phyloP scores from a whole-genome alignment of 2,329 filamentous ascomycete species.

The Cercospora beticola region DNA sequence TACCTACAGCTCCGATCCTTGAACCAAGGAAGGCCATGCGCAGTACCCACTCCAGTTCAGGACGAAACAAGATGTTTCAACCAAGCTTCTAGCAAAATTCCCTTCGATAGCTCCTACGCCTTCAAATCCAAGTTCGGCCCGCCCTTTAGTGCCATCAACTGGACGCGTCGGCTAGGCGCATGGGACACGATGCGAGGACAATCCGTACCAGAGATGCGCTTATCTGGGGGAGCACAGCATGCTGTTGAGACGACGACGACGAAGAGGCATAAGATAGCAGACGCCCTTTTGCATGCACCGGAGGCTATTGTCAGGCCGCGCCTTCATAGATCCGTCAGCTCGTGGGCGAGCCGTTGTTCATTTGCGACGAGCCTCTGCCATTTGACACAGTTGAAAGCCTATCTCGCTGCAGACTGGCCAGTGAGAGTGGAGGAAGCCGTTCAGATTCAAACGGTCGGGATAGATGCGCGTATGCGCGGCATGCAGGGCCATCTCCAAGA shows the following conservation, averaged over 20 bases:
- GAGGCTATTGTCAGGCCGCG: background rate
- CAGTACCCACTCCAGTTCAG: background rate
- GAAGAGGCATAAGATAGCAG: background rate
- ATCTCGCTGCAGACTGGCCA: constrained; percentile 5
- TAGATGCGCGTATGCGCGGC: background rate
- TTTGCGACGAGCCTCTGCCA: constrained; percentile 4
- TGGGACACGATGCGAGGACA: constrained; percentile 10
- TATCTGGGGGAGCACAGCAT: constrained; percentile 7
- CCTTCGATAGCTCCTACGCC: background rate
- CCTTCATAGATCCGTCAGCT: background rate
- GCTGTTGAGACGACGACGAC: constrained; percentile 4
- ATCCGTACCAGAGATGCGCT: constrained; percentile 2
- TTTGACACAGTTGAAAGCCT: constrained; percentile 1
- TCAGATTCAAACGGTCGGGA: background rate
- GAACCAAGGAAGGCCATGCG: constrained; percentile 2
- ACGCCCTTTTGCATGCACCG: background rate
- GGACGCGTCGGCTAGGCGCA: constrained; percentile 14
- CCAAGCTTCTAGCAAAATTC: background rate
- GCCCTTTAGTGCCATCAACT: background rate
- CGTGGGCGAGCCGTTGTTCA: background rate
- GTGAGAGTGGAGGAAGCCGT: background rate
- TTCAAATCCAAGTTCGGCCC: background rate
- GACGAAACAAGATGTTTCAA: background rate
- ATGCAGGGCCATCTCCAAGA: background rate
- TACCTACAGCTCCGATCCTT: background rate